phyloP scores from a whole-genome alignment of 805 yeast species.

The Ogataea pignaliae region DNA sequence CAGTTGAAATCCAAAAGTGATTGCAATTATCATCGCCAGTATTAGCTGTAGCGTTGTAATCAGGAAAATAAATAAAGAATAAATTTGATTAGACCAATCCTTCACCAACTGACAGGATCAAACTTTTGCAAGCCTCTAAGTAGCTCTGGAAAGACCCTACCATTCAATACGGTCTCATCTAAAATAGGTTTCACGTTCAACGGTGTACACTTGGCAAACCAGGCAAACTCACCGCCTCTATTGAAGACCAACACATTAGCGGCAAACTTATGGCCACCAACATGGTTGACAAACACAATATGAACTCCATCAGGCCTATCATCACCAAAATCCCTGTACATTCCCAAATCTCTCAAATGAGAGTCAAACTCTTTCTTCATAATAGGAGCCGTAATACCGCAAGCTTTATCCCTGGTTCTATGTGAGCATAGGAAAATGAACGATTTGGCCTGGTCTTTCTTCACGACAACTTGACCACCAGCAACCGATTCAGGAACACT shows the following conservation, averaged over 20 bases:
- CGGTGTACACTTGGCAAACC: slow-evolving; percentile 88
- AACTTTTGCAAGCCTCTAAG: slow-evolving; percentile 58
- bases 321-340: slow-evolving; percentile 75
- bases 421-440: slow-evolving; percentile 83
- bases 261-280: slow-evolving; percentile 94
- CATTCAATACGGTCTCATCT: slow-evolving; percentile 67
- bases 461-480: slow-evolving; percentile 18
- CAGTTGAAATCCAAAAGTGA: too few species aligned
- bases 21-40: too few species aligned
- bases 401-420: slow-evolving; percentile 82
- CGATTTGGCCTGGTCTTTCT: slow-evolving; percentile 36
- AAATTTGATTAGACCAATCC: background rate
- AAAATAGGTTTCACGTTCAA: slow-evolving; percentile 67
- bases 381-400: slow-evolving; percentile 92
- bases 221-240: slow-evolving; percentile 68
- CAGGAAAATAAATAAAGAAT: too few species aligned
- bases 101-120: slow-evolving; percentile 49
- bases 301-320: slow-evolving; percentile 68
- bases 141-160: slow-evolving; percentile 65
- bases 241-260: slow-evolving; percentile 82
- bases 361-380: slow-evolving; percentile 75
- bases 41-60: too few species aligned
- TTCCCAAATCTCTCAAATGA: slow-evolving; percentile 63
- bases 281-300: slow-evolving; percentile 73
- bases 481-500: slow-evolving; percentile 6